Conservation (phyloP, 345 rosid species). For the Hevea brasiliensis region DNA sequence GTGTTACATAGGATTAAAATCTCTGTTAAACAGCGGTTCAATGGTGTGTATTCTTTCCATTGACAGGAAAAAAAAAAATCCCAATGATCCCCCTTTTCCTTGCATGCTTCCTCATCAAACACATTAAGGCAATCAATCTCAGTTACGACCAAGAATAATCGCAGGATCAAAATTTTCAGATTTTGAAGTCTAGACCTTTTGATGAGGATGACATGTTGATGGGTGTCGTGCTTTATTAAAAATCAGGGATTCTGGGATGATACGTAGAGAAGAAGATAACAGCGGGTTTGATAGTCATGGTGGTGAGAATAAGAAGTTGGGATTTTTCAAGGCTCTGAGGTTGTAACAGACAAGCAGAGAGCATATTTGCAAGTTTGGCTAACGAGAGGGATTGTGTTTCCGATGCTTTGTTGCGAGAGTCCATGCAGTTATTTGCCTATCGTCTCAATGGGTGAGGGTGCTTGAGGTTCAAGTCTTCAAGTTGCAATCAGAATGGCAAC, state of each 20-base stretch:
- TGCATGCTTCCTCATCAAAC: too few species aligned
- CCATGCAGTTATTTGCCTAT: slow-evolving; percentile 43
- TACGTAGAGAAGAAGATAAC: background rate
- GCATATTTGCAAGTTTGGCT: slow-evolving; percentile 35
- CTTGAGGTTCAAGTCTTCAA: slow-evolving; percentile 48
- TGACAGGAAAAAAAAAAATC: too few species aligned
- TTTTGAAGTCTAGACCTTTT: too few species aligned
- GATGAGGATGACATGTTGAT: slow-evolving; percentile 21
- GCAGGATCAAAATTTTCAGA: too few species aligned
- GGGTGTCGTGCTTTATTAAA: slow-evolving; percentile 23
- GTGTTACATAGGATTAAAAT: too few species aligned
- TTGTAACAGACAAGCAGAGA: slow-evolving; percentile 66
- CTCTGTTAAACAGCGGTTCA: too few species aligned
- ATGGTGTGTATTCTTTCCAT: too few species aligned
- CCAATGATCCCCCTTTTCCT: too few species aligned
- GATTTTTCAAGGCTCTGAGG: slow-evolving; percentile 58
- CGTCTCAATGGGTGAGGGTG: slow-evolving; percentile 48
- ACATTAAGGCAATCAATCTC: too few species aligned
- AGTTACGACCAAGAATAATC: too few species aligned
- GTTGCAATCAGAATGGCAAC: slow-evolving; percentile 24
- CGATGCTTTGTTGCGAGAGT: slow-evolving; percentile 39
- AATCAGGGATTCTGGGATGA: slow-evolving; percentile 9
- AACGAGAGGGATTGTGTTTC: slow-evolving; percentile 43
- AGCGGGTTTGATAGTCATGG: background rate
- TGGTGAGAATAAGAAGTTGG: slow-evolving; percentile 34